Evolutionary conservation across 768 basidiomycete genomes (phyloP).

Genomic region (Rhodosporidiobolus sp.): DNA sequence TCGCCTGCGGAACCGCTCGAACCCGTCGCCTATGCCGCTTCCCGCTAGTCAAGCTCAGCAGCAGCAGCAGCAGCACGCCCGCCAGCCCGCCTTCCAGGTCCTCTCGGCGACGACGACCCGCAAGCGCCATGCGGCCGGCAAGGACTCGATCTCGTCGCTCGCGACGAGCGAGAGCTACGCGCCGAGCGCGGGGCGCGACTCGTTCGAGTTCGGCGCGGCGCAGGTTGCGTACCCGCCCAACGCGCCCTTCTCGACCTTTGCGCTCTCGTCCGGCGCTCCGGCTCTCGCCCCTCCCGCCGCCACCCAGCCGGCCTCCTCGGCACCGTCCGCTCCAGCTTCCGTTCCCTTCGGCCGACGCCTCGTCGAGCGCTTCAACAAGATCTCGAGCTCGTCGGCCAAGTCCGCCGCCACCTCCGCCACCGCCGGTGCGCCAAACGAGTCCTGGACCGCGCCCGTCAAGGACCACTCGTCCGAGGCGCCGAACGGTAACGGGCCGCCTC

Average conservation of each 20-base stretch:
- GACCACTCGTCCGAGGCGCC: constrained; percentile 15
- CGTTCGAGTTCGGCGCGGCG: background rate
- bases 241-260: background rate
- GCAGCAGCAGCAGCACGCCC: background rate
- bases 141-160: constrained; percentile 9
- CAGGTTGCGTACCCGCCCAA: background rate
- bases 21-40: background rate
- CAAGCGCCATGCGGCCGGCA: constrained; percentile 1
- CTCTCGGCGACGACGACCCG: constrained; percentile 29
- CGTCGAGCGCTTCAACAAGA: constrained; percentile 17
- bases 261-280: constrained; percentile 5
- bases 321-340: background rate
- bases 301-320: background rate
- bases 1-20: constrained; percentile 13
- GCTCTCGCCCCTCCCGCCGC: background rate
- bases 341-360: constrained; percentile 29
- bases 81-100: constrained; percentile 24
- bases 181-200: background rate
- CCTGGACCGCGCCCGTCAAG: constrained; percentile 21
- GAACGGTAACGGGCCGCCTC: background rate
- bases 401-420: too few species aligned
- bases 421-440: background rate
- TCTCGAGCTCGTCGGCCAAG: background rate
- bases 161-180: constrained; percentile 14
- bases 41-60: background rate